These are phyloP conservation scores for Wickerhamomyces sydowiorum DNA, from an alignment of 805 yeast species.

Conservation along the genomic window DNA sequence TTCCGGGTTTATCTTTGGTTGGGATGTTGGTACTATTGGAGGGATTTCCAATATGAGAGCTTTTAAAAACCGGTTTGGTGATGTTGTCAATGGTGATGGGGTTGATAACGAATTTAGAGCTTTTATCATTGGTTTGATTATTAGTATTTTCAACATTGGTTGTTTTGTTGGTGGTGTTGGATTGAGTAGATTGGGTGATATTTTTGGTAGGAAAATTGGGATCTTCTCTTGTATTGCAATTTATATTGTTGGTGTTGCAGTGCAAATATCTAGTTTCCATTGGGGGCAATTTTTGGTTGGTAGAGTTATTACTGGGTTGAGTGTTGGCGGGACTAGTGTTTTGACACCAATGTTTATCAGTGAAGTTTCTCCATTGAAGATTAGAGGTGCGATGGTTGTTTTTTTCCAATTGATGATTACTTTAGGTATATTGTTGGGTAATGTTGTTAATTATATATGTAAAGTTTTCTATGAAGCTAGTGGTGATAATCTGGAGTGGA, in stretches of 20 bases:
- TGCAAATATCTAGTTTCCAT: constrained; percentile 49
- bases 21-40: constrained; percentile 75
- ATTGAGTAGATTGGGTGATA: constrained; percentile 51
- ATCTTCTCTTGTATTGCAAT: constrained; percentile 47
- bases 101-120: constrained; percentile 29
- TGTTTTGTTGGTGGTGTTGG: constrained; percentile 66
- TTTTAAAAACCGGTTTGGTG: constrained; percentile 49
- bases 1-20: constrained; percentile 69
- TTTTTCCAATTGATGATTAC: constrained; percentile 68
- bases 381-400: constrained; percentile 71
- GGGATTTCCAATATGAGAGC: constrained; percentile 65
- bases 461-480: constrained; percentile 21
- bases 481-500: constrained; percentile 57
- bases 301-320: constrained; percentile 63
- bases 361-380: constrained; percentile 60
- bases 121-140: constrained; percentile 46
- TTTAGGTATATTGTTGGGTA: constrained; percentile 66
- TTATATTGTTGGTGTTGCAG: constrained; percentile 54
- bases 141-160: constrained; percentile 57
- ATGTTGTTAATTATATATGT: constrained; percentile 61
- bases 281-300: constrained; percentile 67
- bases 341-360: constrained; percentile 69
- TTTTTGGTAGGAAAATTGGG: constrained; percentile 54
- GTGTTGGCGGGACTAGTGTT: constrained; percentile 74
- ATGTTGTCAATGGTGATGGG: constrained; percentile 30